Evolutionary conservation across 305 asterid species (phyloP), one percentile per base, ranked within the genome.

Genomic region (Euphrasia arctica): DNA sequence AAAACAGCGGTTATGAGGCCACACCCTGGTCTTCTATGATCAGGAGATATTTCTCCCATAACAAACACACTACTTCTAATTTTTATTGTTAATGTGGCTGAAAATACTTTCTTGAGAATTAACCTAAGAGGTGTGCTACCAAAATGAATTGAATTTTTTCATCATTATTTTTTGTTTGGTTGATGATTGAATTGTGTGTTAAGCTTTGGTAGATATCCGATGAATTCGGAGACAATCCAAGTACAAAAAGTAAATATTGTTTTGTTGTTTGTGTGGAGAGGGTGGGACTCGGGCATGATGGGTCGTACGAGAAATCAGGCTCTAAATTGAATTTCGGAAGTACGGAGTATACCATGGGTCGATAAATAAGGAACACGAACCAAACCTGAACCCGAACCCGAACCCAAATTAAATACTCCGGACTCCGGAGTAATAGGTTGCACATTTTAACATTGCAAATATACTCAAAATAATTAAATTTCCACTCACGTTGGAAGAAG

Each of bases 1-100:
- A 91, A 88, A 75, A 88, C 87, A 27, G 80, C 90, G 32, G 50
- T 82, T n/a, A 88, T 65, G 22, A 91, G 74, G 59, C 95, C 91
- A 74, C 96, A 91, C 4, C 96, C 90, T 25, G 91, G 70, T 77
- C 66, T 88, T 66, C 59, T 88, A 66, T 25, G 27, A 25, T 84
- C 94, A 18, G 85, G 81, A 54, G 88, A 74, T 52, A 48, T 12
- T 58, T 86, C 96, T 72, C 81, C 96, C 95, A 88, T 69, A 45
- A 57, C 58, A 58, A 36, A 13, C 22, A 18, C 22, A 25, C 27
- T 25, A 18, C 10, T 5, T 51, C 3, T 1, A 51, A 22, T 15
- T 13, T 5, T 5, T 18, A 3, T 25, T 25, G 2, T 25, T 25
- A 2, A 52, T 18, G 13, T 50, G 27, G 27, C 43, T 39, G 11